phyloP scores from a whole-genome alignment of 257 asterid genomes.

The Solanum chilense region DNA sequence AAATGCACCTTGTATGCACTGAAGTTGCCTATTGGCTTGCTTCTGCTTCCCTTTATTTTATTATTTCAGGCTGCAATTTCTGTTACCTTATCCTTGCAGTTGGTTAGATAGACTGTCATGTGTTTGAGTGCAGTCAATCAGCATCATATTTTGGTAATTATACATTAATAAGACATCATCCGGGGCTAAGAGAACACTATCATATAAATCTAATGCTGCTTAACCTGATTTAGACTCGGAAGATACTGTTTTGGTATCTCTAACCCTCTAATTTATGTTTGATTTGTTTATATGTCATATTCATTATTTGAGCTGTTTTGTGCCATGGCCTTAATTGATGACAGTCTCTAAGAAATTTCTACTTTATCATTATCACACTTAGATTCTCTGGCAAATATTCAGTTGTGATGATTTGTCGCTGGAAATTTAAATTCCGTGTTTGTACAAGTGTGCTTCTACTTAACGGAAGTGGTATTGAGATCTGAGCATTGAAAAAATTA shows the following conservation, averaged over 20 bases:
- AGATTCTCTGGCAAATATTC: background rate
- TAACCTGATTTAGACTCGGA: background rate
- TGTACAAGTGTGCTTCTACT: background rate
- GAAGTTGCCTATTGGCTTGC: background rate
- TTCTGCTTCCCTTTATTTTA: background rate
- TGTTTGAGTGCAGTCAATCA: background rate
- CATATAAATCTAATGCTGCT: background rate
- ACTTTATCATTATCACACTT: background rate
- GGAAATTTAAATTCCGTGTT: background rate
- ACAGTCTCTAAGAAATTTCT: background rate
- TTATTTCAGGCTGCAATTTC: background rate
- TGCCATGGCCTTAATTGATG: background rate
- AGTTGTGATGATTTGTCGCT: background rate
- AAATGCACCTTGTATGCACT: background rate
- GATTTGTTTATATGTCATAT: background rate
- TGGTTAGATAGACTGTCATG: background rate
- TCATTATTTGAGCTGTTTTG: background rate
- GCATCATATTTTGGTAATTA: background rate
- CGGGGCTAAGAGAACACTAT: background rate
- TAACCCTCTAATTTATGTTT: background rate
- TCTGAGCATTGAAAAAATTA: background rate
- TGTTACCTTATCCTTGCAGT: background rate
- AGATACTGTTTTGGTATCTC: background rate
- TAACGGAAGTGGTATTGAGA: background rate
- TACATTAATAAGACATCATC: background rate